Evolutionary conservation across 768 basidiomycete species (phyloP), one percentile per base, ranked within the genome.

Genomic region (Harrya chromipes): DNA sequence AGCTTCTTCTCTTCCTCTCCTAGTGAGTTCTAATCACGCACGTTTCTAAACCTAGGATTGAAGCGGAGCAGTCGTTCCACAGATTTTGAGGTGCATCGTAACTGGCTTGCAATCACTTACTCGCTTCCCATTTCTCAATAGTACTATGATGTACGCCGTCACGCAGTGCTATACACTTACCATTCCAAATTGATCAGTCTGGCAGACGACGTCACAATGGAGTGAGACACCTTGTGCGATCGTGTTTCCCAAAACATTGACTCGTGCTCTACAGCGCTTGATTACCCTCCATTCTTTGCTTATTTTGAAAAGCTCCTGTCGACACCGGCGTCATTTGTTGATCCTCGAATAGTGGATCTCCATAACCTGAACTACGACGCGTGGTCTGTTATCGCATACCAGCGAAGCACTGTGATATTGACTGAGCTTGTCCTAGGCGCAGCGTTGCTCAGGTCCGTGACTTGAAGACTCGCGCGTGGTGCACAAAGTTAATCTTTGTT

Each of bases 41-140:
- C 57, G 24, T 37, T 24, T 2, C 17, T 37, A 23, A 20, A 21
- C 35, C 31, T 43, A 16, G 31, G 31, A 33, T 40, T 59, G 40
- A 53, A 47, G 43, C 40, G 40, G 36, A 31, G 14, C 50, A 91
- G 89, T 68, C 87, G 83, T 41, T 97, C 94, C 10, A 97, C 94
- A 43, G 94, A 98, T 70, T 98, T 97, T 61, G 94, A 97, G 70
- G 94, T 97, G n/a, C 94, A 98, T 66, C 81, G 94, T 52, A 98
- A 98, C 64, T 98, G 94, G 94, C 78, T 98, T 50, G 94, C 95
- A 23, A 89, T 97, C 57, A 95, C 94, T 3, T 75, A 90, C 69
- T 82, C 85, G 3, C 77, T 97, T 44, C 93, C 94, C 2, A 76
- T 98, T 31, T 88, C 87, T 2, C 75, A 84, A 64, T 98, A 95